phyloP scores from a whole-genome alignment of 805 yeast species.

The Myxozyma mucilagina region DNA sequence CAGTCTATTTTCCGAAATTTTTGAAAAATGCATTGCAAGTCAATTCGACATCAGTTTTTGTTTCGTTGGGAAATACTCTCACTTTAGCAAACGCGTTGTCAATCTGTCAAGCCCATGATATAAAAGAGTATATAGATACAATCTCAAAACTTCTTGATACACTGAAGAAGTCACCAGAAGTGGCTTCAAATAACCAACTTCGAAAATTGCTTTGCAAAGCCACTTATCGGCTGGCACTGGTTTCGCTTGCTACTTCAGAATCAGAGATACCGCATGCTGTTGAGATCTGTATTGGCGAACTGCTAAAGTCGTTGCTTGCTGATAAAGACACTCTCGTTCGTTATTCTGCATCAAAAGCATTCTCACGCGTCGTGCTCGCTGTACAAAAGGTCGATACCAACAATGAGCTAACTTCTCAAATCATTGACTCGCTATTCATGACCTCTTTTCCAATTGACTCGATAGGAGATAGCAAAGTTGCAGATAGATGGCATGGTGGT shows the following conservation, averaged over 20 bases:
- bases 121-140: slow-evolving; percentile 3
- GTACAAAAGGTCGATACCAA: slow-evolving; percentile 4
- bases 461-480: slow-evolving; percentile 40
- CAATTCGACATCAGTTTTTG: background rate
- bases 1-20: slow-evolving; percentile 39
- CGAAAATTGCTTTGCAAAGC: slow-evolving; percentile 24
- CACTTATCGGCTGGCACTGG: slow-evolving; percentile 23
- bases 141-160: background rate
- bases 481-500: slow-evolving; percentile 57
- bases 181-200: slow-evolving; percentile 2
- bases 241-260: slow-evolving; percentile 16
- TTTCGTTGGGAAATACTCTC: slow-evolving; percentile 12
- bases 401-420: slow-evolving; percentile 8
- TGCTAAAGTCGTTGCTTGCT: slow-evolving; percentile 47
- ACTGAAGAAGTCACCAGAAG: background rate
- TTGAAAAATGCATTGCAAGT: slow-evolving; percentile 10
- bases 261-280: slow-evolving; percentile 44
- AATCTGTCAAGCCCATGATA: slow-evolving; percentile 7
- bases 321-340: slow-evolving; percentile 58
- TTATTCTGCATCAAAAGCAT: slow-evolving; percentile 64
- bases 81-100: slow-evolving; percentile 12
- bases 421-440: slow-evolving; percentile 12
- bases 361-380: slow-evolving; percentile 15
- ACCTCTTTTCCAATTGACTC: slow-evolving; percentile 5
- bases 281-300: slow-evolving; percentile 52